Percentiles rank a stretch among this genome's conserved stretches.
These are phyloP conservation scores for Clarkia xantiana DNA, from an alignment of 345 rosid species.

Conservation along the genomic window DNA sequence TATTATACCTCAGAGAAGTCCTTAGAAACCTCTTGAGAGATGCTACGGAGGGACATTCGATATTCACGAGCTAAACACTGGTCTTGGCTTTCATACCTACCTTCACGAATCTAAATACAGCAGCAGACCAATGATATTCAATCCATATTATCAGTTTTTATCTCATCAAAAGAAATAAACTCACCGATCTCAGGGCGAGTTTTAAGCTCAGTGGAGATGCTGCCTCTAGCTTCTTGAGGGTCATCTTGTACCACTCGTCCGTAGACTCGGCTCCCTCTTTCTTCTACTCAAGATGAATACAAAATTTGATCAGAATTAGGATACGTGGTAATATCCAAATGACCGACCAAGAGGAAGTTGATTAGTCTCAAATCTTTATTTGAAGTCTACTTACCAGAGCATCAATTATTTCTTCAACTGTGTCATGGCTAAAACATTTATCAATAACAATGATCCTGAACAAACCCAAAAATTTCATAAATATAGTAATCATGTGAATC, in stretches of 20 bases:
- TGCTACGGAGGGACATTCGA: slow-evolving; percentile 41
- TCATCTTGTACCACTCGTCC: slow-evolving; percentile 48
- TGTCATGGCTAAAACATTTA: slow-evolving; percentile 69
- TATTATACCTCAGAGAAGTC: slow-evolving; percentile 80
- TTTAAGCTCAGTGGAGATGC: slow-evolving; percentile 92
- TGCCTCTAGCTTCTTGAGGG: slow-evolving; percentile 52
- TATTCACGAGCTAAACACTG: slow-evolving; percentile 79
- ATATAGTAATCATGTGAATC: background rate
- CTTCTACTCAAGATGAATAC: slow-evolving; percentile 31
- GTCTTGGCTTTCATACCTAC: slow-evolving; percentile 79
- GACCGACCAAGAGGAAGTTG: too few species aligned
- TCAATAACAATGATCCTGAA: slow-evolving; percentile 68
- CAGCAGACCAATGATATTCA: slow-evolving; percentile 3
- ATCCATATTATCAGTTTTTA: background rate
- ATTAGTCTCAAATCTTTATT: too few species aligned
- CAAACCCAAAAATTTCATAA: slow-evolving; percentile 6
- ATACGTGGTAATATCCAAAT: too few species aligned
- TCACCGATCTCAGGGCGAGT: slow-evolving; percentile 66
- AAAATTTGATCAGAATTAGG: too few species aligned
- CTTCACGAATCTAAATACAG: slow-evolving; percentile 53
- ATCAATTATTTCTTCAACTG: slow-evolving; percentile 72
- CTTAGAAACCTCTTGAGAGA: slow-evolving; percentile 44
- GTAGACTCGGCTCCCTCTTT: slow-evolving; percentile 33
- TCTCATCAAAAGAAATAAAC: slow-evolving; percentile 15
- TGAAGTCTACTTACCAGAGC: slow-evolving; percentile 46